Evolutionary conservation across 2,329 filamentous ascomycete genomes (phyloP).

Genomic region (Elsinoe perseae): DNA sequence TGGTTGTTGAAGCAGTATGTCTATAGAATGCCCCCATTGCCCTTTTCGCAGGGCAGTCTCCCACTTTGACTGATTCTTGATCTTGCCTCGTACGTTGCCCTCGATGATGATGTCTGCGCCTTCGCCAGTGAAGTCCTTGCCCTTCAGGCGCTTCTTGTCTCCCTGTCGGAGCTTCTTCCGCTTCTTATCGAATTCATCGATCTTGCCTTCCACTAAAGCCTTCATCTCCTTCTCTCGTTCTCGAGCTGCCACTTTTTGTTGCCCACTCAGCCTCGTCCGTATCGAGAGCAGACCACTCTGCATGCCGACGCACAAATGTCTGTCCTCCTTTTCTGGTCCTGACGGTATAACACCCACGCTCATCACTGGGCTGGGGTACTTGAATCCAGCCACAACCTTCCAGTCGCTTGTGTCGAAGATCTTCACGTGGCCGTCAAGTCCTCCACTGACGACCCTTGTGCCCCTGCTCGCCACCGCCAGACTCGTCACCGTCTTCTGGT

Average conservation of each 20-base stretch:
- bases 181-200: slow-evolving; percentile 68
- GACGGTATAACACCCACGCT: slow-evolving; percentile 68
- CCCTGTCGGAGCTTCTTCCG: slow-evolving; percentile 52
- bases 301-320: slow-evolving; percentile 91
- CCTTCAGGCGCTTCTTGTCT: slow-evolving; percentile 53
- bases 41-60: slow-evolving; percentile 73
- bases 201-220: slow-evolving; percentile 64
- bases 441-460: slow-evolving; percentile 74
- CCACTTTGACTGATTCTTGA: slow-evolving; percentile 64
- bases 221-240: slow-evolving; percentile 80
- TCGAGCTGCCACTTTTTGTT: slow-evolving; percentile 66
- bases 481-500: slow-evolving; percentile 95
- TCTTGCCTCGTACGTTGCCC: slow-evolving; percentile 56
- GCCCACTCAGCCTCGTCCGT: slow-evolving; percentile 76
- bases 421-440: slow-evolving; percentile 92
- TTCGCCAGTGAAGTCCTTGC: slow-evolving; percentile 75
- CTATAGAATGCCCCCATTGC: slow-evolving; percentile 68
- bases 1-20: slow-evolving; percentile 56
- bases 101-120: slow-evolving; percentile 84
- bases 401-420: slow-evolving; percentile 89
- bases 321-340: slow-evolving; percentile 66
- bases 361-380: slow-evolving; percentile 87
- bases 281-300: slow-evolving; percentile 86
- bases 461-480: slow-evolving; percentile 75
- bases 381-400: slow-evolving; percentile 92